These are phyloP conservation scores for Arthroderma sp. DNA, from an alignment of 2,329 filamentous ascomycete species.

Conservation along the genomic window DNA sequence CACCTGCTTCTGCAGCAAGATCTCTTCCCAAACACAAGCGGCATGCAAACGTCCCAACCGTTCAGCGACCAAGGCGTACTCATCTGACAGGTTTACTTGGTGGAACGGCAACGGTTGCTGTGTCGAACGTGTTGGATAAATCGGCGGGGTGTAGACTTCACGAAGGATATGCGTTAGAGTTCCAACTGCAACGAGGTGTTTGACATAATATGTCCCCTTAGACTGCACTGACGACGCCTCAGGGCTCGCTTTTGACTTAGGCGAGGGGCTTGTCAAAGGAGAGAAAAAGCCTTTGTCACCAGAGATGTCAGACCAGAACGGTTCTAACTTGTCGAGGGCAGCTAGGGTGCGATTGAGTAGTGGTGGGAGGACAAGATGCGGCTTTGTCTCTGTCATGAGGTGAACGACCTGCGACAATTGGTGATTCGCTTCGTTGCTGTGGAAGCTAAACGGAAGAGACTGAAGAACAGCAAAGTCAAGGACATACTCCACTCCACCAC, in stretches of 20 bases:
- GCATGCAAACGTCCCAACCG: conserved; percentile 67
- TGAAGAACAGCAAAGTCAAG: conserved; percentile 74
- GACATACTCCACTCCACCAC: conserved; percentile 69
- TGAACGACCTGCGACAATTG: conserved; percentile 63
- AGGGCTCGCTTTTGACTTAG: conserved; percentile 14
- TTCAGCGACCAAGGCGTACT: conserved; percentile 62
- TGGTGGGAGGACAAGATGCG: conserved; percentile 69
- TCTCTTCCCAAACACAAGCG: conserved; percentile 74
- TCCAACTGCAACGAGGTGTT: conserved; percentile 65
- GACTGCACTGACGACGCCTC: conserved; percentile 32
- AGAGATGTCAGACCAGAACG: conserved; percentile 46
- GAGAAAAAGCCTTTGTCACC: conserved; percentile 53
- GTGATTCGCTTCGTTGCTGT: conserved; percentile 54
- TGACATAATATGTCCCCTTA: conserved; percentile 64
- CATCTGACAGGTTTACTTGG: conserved; percentile 70
- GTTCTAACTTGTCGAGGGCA: conserved; percentile 55
- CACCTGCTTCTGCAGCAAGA: conserved; percentile 59
- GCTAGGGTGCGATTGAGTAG: conserved; percentile 62
- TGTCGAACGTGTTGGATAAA: conserved; percentile 52
- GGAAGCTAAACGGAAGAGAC: conserved; percentile 63
- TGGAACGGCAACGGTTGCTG: conserved; percentile 54
- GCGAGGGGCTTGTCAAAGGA: conserved; percentile 41
- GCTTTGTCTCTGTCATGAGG: conserved; percentile 65
- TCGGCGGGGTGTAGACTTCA: conserved; percentile 55
- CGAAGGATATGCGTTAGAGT: conserved; percentile 63